Conservation (phyloP, 148 eudicot genomes). For the Heliosperma pusillum region DNA sequence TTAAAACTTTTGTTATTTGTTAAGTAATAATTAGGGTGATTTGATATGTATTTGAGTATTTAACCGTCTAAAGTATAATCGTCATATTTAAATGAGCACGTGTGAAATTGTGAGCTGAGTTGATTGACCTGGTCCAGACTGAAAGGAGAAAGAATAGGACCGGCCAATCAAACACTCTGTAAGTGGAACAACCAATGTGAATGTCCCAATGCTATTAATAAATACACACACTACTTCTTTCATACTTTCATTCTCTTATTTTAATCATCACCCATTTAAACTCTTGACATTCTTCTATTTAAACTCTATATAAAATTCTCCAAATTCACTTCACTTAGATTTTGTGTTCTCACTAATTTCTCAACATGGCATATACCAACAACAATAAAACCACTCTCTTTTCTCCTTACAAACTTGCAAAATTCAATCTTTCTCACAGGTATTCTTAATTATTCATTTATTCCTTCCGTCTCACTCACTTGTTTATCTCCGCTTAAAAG, state of each 20-base stretch:
- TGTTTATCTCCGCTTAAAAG: too few species aligned
- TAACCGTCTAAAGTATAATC: too few species aligned
- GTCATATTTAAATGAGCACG: too few species aligned
- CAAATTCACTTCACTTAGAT: neutral
- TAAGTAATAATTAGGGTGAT: too few species aligned
- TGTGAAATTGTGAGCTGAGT: too few species aligned
- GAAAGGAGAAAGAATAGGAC: neutral
- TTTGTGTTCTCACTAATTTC: neutral
- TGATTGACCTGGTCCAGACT: neutral
- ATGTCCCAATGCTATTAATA: too few species aligned
- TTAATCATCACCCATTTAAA: too few species aligned
- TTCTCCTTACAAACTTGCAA: conserved; percentile 76
- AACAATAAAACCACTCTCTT: conserved; percentile 39
- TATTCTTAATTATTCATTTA: neutral
- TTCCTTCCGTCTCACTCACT: too few species aligned
- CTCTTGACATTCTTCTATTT: neutral
- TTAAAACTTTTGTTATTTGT: too few species aligned
- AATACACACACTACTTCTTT: too few species aligned
- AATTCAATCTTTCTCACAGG: conserved; percentile 84
- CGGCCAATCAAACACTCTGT: neutral
- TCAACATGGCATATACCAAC: conserved; percentile 20
- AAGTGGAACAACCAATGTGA: neutral
- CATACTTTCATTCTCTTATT: neutral
- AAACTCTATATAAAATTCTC: neutral
- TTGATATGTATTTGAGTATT: too few species aligned